A percentile compares a stretch with the other conserved stretches of the same genome.
Conservation (phyloP, 2,329 filamentous ascomycete genomes). For the Fusarium pseudoanthophilum region DNA sequence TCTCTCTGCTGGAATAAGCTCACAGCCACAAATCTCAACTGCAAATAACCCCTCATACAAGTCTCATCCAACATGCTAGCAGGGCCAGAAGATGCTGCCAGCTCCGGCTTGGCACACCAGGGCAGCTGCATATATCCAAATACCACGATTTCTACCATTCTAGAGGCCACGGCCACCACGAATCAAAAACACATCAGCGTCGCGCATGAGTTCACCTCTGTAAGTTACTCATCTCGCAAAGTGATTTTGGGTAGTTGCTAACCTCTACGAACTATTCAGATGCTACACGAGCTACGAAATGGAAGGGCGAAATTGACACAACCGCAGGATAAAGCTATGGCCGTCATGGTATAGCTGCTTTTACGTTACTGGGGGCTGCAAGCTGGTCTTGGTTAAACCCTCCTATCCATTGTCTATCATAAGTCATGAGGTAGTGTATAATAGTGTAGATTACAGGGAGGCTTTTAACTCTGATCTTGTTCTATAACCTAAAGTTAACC, state of each 20-base stretch:
- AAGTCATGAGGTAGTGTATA: neutral
- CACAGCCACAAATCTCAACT: no score
- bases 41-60: neutral
- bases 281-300: neutral
- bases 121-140: rapidly evolving
- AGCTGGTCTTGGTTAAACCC: neutral
- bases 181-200: neutral
- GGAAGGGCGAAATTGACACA: neutral
- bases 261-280: neutral
- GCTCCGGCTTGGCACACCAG: neutral
- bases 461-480: no score
- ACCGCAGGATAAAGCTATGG: neutral
- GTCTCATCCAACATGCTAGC: neutral
- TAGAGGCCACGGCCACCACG: neutral
- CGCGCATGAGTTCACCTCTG: neutral
- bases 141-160: neutral
- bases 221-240: neutral
- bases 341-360: neutral
- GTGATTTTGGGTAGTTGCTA: neutral
- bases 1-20: no score
- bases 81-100: neutral
- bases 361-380: neutral
- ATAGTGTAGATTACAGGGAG: neutral
- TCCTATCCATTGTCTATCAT: neutral
- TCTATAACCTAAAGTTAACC: no score